Evolutionary conservation across 228 moss, liverwort and hornwort genomes (phyloP), one percentile per base, ranked within the genome.

Genomic region (Sphagnum fallax): DNA sequence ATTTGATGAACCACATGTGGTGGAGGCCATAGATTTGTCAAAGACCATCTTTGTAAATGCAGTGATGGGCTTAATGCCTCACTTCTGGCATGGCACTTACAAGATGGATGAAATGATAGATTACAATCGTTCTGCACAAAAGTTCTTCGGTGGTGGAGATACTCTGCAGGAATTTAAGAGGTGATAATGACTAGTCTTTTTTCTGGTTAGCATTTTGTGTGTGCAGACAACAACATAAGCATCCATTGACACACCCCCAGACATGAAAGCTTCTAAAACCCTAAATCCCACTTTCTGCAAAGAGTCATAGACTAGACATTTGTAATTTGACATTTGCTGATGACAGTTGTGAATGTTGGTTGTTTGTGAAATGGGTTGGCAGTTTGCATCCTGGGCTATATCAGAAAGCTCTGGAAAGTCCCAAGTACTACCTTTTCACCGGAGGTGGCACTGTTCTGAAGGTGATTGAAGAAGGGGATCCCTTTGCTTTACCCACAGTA

Each of bases 91-190:
- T 67, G 90, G 92, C 55, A 92, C 92, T 7, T 92, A 87, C 71
- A 87, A 84, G 68, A 95, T 95, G 95, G 95, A 92, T 75, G 81
- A 92, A 72, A 84, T 83, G 10, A 92, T 92, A 66, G 90, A 95
- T 67, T 77, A 83, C 18, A 90, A 92, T 64, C 78, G 82, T 4
- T 79, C 65, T 16, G 90, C 92, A 5, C 83, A 87, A 61, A 92
- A 95, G 67, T 90, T 90, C 57, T 92, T 95, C n/a, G 92, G 92
- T n/a, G 90, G 90, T 53, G 90, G 92, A 6, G 92, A 95, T 61
- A 92, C 92, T 53, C 88, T 92, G 10, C 92, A 95, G 53, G 95
- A 88, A 64, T 95, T 95, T 76, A 95, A 92, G 73, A 95, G 83
- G 87, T 84, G 47, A 57, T n/a, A 32, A 32, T 32, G 32, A 32